These are phyloP conservation scores for Chlamydomonas reinhardtii DNA, from an alignment of 163 green algal genomes.

Conservation along the genomic window DNA sequence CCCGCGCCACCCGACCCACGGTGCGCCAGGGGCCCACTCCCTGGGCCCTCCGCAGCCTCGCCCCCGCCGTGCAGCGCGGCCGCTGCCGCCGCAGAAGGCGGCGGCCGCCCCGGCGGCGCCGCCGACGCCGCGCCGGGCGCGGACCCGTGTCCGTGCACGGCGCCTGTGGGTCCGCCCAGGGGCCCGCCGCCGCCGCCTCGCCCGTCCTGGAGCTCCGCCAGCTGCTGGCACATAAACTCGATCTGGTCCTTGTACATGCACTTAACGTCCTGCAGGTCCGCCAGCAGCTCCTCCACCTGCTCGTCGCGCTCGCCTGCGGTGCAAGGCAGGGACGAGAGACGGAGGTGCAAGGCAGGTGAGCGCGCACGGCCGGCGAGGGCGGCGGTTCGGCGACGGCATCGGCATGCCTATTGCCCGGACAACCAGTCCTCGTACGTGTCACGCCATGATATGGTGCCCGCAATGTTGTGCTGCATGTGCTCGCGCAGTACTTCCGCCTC, in stretches of 20 bases:
- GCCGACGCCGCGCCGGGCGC: neutral
- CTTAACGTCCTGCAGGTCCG: slow-evolving; percentile 91
- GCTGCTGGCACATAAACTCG: slow-evolving; percentile 67
- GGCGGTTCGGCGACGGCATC: no score
- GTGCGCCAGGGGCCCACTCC: no score
- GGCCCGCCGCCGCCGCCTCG: neutral
- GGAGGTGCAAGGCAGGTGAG: no score
- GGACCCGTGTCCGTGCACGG: neutral
- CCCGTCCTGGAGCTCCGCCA: slow-evolving; percentile 34
- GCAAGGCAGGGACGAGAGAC: no score
- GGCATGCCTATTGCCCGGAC: no score
- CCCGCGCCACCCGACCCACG: no score
- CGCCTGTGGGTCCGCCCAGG: neutral
- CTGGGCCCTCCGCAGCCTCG: no score
- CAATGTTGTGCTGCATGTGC: no score
- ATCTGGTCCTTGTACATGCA: slow-evolving; percentile 90
- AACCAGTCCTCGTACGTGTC: no score
- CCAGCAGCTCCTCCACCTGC: slow-evolving; percentile 88
- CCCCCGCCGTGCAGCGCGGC: neutral
- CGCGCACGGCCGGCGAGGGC: no score
- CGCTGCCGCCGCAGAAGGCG: neutral
- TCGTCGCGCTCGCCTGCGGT: slow-evolving; percentile 88
- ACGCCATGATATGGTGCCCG: no score
- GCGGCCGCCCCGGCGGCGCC: slow-evolving; percentile 4
- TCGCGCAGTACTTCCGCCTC: no score